Evolutionary conservation across 2,329 filamentous ascomycete genomes (phyloP), one percentile per base, ranked within the genome.

Genomic region (Diaporthe citriasiana): DNA sequence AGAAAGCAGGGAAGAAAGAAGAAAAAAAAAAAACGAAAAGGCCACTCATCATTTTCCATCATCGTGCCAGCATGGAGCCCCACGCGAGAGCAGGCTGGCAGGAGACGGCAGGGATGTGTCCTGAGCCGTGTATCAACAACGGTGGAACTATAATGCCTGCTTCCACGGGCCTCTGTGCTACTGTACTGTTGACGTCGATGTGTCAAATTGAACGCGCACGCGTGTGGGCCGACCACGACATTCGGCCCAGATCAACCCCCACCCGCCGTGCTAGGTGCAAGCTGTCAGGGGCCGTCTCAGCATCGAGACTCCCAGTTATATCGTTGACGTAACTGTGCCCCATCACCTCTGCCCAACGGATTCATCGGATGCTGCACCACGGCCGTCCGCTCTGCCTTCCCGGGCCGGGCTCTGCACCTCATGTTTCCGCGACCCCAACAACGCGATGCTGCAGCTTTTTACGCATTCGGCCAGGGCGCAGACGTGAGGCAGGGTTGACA

Each of bases 201-300:
- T 68, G 47, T 51, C 63, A 68, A 53, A 47, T 68, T 68, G 63
- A 68, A 47, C 63, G 63, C 63, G 63, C 47, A 68, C 63, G 45
- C 63, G 30, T 53, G 63, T 68, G 63, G 63, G 63, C 63, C 33
- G 30, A 38, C 30, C 47, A 40, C 47, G 63, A 38, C 45, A 53
- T 68, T 30, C 47, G 35, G 47, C 63, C 33, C n/a, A 51, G 45
- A 27, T 38, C 45, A 50, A 47, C 45, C 8, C 45, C 60, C 42
- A 50, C 22, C 42, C 60, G 60, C 50, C 60, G 60, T 65, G 17
- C 60, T 30, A 38, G 45, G 42, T 40, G 45, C 63, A 30, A 5
- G 22, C 63, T 68, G 47, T 40, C 63, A 68, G 63, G 63, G 63
- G 33, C 45, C 63, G 47, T 68, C 45, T 53, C 63, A 40, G 19